phyloP scores from a whole-genome alignment of 371 early-diverging fungal genomes.

The Ordospora colligata region DNA sequence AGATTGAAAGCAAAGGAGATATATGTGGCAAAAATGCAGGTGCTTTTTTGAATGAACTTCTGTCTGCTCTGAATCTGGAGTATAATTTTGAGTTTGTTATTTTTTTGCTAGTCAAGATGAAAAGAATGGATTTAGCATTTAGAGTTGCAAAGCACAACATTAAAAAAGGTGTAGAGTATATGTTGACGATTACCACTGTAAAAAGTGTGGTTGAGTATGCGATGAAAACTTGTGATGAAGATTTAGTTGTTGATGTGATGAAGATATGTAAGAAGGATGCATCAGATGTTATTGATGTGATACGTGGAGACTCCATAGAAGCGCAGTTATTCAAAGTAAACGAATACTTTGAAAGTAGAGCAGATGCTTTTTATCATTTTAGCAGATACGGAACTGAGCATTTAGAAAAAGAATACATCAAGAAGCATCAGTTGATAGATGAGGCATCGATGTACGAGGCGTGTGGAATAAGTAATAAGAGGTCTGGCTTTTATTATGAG shows the following conservation, averaged over 20 bases:
- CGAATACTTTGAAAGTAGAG: background rate
- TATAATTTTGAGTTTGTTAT: conserved; percentile 6
- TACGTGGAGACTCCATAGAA: background rate
- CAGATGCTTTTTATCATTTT: background rate
- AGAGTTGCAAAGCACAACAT: background rate
- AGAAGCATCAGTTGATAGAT: background rate
- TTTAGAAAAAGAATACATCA: background rate
- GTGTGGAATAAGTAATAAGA: background rate
- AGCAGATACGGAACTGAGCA: background rate
- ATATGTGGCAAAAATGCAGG: background rate
- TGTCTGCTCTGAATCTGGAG: background rate
- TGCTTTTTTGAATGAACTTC: background rate
- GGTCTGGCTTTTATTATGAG: background rate
- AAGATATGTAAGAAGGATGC: background rate
- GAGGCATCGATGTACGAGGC: background rate
- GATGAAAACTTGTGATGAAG: background rate
- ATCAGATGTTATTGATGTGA: conserved; percentile 3
- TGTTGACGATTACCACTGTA: background rate
- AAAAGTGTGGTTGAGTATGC: background rate
- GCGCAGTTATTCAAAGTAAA: background rate
- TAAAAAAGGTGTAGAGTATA: background rate
- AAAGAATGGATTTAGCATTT: conserved; percentile 21
- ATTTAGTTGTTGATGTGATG: background rate
- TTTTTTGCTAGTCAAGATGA: conserved; percentile 15
- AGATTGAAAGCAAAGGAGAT: background rate